Evolutionary conservation across 352 stramenopile species (phyloP), one percentile per base, ranked within the genome.

Genomic region (Pythium utonaiense): DNA sequence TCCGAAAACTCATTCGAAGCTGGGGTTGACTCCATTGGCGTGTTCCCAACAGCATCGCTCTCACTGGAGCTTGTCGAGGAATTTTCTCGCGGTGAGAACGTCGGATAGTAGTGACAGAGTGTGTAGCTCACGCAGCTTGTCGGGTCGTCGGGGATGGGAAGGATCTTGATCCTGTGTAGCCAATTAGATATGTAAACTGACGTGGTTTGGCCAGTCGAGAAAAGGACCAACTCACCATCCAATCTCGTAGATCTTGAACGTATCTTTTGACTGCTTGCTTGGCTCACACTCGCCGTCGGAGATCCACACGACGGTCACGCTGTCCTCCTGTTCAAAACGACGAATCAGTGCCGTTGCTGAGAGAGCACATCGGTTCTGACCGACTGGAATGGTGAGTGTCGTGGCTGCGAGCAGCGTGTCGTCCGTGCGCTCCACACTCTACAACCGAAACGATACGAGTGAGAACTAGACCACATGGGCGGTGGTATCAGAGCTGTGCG

Each of bases 201-300:
- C 9, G 2, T 10, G 14, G 5, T 44, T 44, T 10, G 0, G 14
- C 16, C 16, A 44, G 13, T 44, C 6, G 4, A 19, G 6, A 24
- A 53, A 19, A 2, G 12, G 16, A 21, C 36, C 51, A 77, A 69
- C 71, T 31, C 55, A 77, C 72, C 72, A 80, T 21, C 72, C 72
- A n/a, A 67, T 68, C 50, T 80, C 69, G 5, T 67, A 51, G 30
- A 77, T 36, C 41, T 74, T 67, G 61, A 80, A 80, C 6, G 61
- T 69, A 13, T 65, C 57, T 44, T 73, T 76, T 16, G 58, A 48
- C 24, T 53, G 24, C 34, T 66, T 66, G 38, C 60, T 68, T 2
- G 69, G 55, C 47, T 66, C 54, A 50, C 69, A 75, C 22, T 80
- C 69, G 33, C 72, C 69, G 14, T 71, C 60, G 6, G 72, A 77